A percentile compares a stretch with the other conserved stretches of the same genome.
Evolutionary conservation across 768 basidiomycete species (phyloP).

Genomic region (Lyophyllum decastes): DNA sequence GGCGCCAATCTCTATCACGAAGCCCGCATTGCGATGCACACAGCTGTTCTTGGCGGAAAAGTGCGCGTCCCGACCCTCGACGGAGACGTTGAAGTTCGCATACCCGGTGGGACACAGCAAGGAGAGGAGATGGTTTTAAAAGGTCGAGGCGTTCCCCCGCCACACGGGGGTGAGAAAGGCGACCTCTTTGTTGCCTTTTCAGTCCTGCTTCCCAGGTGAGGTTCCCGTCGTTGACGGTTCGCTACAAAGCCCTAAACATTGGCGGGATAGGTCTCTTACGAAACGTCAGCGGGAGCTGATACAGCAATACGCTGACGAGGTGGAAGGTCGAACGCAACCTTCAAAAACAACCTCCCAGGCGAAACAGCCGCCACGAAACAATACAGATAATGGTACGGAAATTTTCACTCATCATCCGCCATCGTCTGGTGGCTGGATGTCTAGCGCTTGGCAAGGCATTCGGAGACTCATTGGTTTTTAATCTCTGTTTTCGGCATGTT

Average conservation of each 20-base stretch:
- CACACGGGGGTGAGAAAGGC: constrained; percentile 63
- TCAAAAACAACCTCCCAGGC: constrained; percentile 18
- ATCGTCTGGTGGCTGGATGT: constrained; percentile 65
- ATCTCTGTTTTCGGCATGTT: constrained; percentile 56
- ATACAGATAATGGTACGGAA: constrained; percentile 73
- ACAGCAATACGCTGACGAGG: constrained; percentile 88
- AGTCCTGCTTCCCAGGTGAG: constrained; percentile 88
- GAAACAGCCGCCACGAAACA: constrained; percentile 3
- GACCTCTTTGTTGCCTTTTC: constrained; percentile 90
- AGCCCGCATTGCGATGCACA: constrained; percentile 87
- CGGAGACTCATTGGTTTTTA: constrained; percentile 71
- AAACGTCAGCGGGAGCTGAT: constrained; percentile 84
- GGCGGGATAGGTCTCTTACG: constrained; percentile 66
- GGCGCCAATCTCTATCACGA: constrained; percentile 90
- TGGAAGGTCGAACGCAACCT: constrained; percentile 62
- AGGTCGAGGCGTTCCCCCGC: constrained; percentile 75
- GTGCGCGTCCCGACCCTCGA: constrained; percentile 94
- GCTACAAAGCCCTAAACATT: constrained; percentile 2
- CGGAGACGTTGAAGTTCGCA: constrained; percentile 91
- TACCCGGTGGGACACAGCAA: constrained; percentile 92
- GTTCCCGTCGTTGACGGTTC: not conserved
- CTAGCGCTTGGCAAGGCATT: constrained; percentile 67
- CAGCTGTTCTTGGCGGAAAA: constrained; percentile 89
- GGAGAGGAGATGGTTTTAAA: constrained; percentile 97
- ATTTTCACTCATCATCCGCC: constrained; percentile 62